Evolutionary conservation across 1,139 yeast genomes (phyloP).

Genomic region (Scheffersomyces titani): DNA sequence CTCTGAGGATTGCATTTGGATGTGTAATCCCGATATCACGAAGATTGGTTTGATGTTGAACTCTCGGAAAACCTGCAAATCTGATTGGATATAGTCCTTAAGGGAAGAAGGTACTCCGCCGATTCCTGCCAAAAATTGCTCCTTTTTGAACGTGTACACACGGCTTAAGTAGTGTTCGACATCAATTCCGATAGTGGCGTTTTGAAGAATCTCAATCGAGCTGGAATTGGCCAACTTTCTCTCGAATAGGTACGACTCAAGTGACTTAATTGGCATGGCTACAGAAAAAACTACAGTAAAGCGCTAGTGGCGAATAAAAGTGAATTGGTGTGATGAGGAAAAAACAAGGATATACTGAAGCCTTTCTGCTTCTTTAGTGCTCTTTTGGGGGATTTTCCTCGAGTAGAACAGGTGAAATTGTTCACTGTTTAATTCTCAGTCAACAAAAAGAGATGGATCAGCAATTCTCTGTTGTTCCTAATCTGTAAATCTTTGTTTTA

Average conservation of each 20-base stretch:
- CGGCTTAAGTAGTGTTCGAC: conserved; percentile 75
- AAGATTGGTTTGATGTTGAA: conserved; percentile 73
- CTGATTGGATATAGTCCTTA: conserved; percentile 57
- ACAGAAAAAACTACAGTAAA: not conserved
- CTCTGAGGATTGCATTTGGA: conserved; percentile 33
- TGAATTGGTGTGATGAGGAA: not conserved
- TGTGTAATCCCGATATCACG: conserved; percentile 62
- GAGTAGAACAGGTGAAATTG: not conserved
- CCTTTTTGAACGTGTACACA: conserved; percentile 63
- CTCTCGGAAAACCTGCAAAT: conserved; percentile 60
- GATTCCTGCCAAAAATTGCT: conserved; percentile 72
- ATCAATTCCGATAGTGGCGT: conserved; percentile 80
- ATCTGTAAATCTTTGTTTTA: too few relatives aligned
- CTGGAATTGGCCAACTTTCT: conserved; percentile 62
- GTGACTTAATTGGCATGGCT: conserved; percentile 58
- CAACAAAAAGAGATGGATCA: not conserved
- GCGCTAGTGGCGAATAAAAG: not conserved
- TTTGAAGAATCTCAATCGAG: conserved; percentile 66
- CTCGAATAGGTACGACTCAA: conserved; percentile 73
- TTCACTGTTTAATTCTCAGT: not conserved
- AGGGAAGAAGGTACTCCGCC: conserved; percentile 82
- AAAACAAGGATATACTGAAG: not conserved
- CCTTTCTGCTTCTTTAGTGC: not conserved
- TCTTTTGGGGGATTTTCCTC: not conserved
- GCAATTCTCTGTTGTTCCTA: not conserved